Evolutionary conservation across 1,284 basidiomycete genomes (phyloP).

Genomic region (Leccinum pallidistipes): DNA sequence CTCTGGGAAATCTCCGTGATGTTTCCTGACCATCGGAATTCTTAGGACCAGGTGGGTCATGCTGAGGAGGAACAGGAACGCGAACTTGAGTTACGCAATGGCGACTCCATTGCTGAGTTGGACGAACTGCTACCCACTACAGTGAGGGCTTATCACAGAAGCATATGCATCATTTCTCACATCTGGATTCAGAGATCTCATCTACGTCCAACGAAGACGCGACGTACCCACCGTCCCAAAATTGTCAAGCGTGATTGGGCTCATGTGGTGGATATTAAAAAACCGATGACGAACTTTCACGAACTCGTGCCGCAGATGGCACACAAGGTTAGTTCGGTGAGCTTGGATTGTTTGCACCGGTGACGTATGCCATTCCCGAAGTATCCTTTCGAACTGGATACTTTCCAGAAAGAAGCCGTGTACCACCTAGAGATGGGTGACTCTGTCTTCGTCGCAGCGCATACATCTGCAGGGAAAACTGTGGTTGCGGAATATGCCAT

Average conservation of each 20-base stretch:
- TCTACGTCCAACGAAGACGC: slow-evolving; percentile 51
- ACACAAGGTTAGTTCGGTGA: slow-evolving; percentile 55
- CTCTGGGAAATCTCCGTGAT: background rate
- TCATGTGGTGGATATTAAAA: slow-evolving; percentile 93
- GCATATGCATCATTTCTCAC: slow-evolving; percentile 13
- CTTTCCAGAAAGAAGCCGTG: slow-evolving; percentile 97
- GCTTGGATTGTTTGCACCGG: slow-evolving; percentile 1
- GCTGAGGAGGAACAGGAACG: slow-evolving; percentile 19
- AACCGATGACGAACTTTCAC: slow-evolving; percentile 85
- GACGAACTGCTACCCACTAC: slow-evolving; percentile 76
- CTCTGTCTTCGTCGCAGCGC: slow-evolving; percentile 97
- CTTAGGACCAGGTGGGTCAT: slow-evolving; percentile 18
- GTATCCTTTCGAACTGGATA: slow-evolving; percentile 87
- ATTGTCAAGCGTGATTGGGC: slow-evolving; percentile 94
- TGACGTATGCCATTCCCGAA: slow-evolving; percentile 43
- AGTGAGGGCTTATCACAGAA: slow-evolving; percentile 40
- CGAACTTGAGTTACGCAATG: slow-evolving; percentile 17
- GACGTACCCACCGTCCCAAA: slow-evolving; percentile 42
- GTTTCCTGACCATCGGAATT: slow-evolving; percentile 3
- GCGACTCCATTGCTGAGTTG: slow-evolving; percentile 51
- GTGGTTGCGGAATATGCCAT: slow-evolving; percentile 99
- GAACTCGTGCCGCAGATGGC: slow-evolving; percentile 92
- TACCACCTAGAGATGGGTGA: slow-evolving; percentile 98
- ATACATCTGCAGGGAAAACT: slow-evolving; percentile 99
- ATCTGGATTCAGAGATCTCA: slow-evolving; percentile 46